Conservation (phyloP, 1,284 basidiomycete genomes). For the Phlebopus sp. region DNA sequence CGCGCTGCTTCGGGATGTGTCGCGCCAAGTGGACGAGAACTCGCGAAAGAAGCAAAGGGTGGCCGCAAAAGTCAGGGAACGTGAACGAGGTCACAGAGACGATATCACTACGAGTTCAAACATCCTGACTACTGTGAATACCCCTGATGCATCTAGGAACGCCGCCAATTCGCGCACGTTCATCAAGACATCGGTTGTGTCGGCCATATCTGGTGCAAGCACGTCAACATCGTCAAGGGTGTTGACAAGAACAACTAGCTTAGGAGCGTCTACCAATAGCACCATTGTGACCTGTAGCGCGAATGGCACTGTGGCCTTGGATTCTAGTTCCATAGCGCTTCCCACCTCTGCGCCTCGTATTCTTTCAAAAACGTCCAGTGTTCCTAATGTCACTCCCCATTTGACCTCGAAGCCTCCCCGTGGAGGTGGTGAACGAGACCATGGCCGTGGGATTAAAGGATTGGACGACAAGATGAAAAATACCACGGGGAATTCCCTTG, state of each 20-base stretch:
- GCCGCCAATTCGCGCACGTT: conserved; percentile 8
- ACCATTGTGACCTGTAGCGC: conserved; percentile 14
- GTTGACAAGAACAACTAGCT: conserved; percentile 13
- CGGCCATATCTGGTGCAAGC: conserved; percentile 8
- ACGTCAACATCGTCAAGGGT: conserved; percentile 10
- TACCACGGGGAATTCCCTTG: conserved; percentile 14
- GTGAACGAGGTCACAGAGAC: conserved; percentile 8
- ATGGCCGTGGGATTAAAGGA: too few relatives aligned
- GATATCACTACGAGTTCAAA: background rate
- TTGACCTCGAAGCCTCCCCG: too few relatives aligned
- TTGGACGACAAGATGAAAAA: conserved; percentile 4
- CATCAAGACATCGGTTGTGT: conserved; percentile 22
- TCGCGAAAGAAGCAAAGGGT: conserved; percentile 23
- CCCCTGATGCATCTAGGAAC: background rate
- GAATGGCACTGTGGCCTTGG: conserved; percentile 12
- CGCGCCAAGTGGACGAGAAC: conserved; percentile 25
- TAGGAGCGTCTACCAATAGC: background rate
- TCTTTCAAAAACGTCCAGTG: background rate
- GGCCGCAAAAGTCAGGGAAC: conserved; percentile 8
- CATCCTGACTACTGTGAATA: too few relatives aligned
- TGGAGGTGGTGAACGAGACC: too few relatives aligned
- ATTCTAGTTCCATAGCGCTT: conserved; percentile 11
- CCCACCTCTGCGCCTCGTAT: conserved; percentile 2
- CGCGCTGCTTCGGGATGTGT: conserved; percentile 22
- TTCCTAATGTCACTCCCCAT: background rate